phyloP scores from a whole-genome alignment of 1,284 basidiomycete species.

The Pseudozyma thailandica region DNA sequence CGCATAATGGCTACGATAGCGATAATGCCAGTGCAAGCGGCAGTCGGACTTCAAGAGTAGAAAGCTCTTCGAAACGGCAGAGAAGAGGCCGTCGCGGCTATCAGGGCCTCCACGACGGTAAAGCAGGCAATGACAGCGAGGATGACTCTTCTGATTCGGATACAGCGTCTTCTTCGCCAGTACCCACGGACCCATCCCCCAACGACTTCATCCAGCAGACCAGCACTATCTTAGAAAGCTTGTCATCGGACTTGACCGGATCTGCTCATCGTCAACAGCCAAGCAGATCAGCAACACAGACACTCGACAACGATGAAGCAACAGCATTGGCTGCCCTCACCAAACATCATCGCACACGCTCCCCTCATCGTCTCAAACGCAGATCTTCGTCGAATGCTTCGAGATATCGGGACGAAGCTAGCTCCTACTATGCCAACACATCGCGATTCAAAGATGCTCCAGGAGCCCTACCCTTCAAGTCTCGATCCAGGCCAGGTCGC shows the following conservation, averaged over 20 bases:
- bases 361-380: slow-evolving; percentile 31
- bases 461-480: slow-evolving; percentile 9
- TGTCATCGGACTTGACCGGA: slow-evolving; percentile 34
- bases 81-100: slow-evolving; percentile 15
- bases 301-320: slow-evolving; percentile 40
- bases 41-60: slow-evolving; percentile 1
- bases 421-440: slow-evolving; percentile 13
- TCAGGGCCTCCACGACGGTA: slow-evolving; percentile 6
- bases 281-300: slow-evolving; percentile 18
- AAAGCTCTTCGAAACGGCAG: slow-evolving; percentile 6
- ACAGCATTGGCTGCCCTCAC: slow-evolving; percentile 32
- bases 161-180: slow-evolving; percentile 18
- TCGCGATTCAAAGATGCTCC: slow-evolving; percentile 16
- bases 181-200: slow-evolving; percentile 19
- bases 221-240: slow-evolving; percentile 43
- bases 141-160: slow-evolving; percentile 16
- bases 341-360: slow-evolving; percentile 26
- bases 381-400: slow-evolving; percentile 42
- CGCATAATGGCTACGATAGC: not conserved
- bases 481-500: slow-evolving; percentile 21
- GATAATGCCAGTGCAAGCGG: slow-evolving; percentile 9
- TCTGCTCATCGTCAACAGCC: slow-evolving; percentile 18
- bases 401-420: slow-evolving; percentile 21
- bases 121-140: slow-evolving; percentile 9
- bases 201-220: slow-evolving; percentile 49